Percentiles rank a stretch among this genome's conserved stretches.
Evolutionary conservation across 176 grass and related monocot species (phyloP).

Genomic region (Neostapfia colusana): DNA sequence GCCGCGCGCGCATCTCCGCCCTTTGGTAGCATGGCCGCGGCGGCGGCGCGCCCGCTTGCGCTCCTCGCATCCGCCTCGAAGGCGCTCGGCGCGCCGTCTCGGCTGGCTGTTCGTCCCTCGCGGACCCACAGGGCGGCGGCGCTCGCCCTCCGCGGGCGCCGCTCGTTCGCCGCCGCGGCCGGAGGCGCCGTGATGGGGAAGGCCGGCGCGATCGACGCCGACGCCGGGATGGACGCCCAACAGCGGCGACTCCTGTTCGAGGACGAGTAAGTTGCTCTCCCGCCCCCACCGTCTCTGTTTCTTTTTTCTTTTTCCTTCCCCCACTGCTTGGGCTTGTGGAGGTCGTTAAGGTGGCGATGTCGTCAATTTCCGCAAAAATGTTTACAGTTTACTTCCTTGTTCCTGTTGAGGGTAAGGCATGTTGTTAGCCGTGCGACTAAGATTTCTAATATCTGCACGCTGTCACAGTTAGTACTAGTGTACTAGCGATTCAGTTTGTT

Average conservation of each 20-base stretch:
- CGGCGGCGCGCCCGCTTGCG: constrained; percentile 33
- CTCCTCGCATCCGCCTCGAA: constrained; percentile 36
- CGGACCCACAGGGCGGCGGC: background rate
- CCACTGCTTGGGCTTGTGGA: background rate
- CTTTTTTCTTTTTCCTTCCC: background rate
- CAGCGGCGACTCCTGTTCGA: constrained; percentile 94
- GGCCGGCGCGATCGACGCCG: constrained; percentile 34
- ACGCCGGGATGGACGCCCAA: constrained; percentile 68
- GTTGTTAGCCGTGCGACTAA: background rate
- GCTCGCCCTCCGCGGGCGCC: constrained; percentile 25
- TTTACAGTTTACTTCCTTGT: background rate
- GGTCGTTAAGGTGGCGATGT: background rate
- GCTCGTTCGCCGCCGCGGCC: constrained; percentile 31
- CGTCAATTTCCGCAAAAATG: background rate
- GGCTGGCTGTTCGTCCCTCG: background rate
- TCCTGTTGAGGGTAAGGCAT: background rate
- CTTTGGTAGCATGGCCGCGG: constrained; percentile 11
- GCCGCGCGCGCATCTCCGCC: background rate
- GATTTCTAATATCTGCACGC: background rate
- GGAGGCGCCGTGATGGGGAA: constrained; percentile 49
- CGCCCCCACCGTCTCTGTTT: background rate
- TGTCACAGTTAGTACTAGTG: background rate
- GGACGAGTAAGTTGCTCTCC: constrained; percentile 57
- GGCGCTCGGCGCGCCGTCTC: constrained; percentile 22
- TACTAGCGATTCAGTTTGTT: background rate